These are phyloP conservation scores for Adansonia rubrostipa DNA, from an alignment of 441 rosid species.

Conservation along the genomic window DNA sequence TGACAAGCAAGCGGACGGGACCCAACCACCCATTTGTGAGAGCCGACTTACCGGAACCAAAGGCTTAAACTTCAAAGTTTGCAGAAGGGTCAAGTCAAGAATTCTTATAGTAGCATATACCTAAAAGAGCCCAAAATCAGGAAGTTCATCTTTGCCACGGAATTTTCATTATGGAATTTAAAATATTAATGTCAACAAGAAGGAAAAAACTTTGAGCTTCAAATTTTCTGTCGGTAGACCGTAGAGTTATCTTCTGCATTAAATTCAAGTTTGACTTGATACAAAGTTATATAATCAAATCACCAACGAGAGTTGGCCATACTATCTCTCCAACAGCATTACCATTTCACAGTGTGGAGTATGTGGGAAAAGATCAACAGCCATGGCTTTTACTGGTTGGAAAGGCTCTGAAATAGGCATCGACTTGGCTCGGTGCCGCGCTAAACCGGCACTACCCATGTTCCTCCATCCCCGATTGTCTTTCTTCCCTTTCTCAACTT, in stretches of 20 bases:
- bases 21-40: background rate
- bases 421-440: conserved; percentile 81
- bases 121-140: background rate
- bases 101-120: background rate
- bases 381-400: conserved; percentile 90
- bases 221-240: background rate
- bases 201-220: background rate
- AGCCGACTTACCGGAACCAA: background rate
- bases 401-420: conserved; percentile 93
- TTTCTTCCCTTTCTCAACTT: conserved; percentile 67
- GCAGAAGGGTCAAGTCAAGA: background rate
- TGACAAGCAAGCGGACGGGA: background rate
- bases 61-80: background rate
- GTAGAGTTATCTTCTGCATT: background rate
- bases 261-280: conserved; percentile 8
- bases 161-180: background rate
- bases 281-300: background rate
- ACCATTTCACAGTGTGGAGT: conserved; percentile 93
- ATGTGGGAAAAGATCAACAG: conserved; percentile 95
- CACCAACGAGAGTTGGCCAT: background rate
- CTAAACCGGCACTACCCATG: conserved; percentile 79
- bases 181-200: background rate
- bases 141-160: background rate
- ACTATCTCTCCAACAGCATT: conserved; percentile 86
- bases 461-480: conserved; percentile 67